Base-by-base conservation (phyloP, 1,139 yeast genomes). In the Chernovozyma sophiae-reginae region DNA sequence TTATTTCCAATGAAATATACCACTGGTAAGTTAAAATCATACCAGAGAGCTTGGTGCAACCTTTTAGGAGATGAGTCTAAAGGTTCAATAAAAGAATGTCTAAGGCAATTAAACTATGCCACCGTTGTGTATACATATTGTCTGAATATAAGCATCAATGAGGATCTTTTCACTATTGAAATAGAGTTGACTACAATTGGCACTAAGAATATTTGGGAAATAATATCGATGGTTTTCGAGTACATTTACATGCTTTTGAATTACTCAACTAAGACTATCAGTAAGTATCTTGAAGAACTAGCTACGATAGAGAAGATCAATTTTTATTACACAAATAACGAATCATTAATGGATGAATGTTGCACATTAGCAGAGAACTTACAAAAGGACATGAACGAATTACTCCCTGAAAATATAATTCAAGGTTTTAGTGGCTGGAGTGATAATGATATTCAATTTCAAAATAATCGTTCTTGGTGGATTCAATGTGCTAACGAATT, bases 31-130 rank as follows among this genome's bases (percentile, higher is more conserved):
- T 6, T 7, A 7, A 13, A 16, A 14, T 13, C 10, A 6, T 16
- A 7, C 11, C 29, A 26, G 19, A 56, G 56, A 13, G 55, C 69
- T 4, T 80, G 85, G 84, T 65, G 79, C 37, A 73, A 72, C 36
- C 35, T 81, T 0, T 55, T 81, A 31, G 90, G 90, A 1, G 82
- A 78, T 49, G 90, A 83, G 55, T 56, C 62, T 2, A 39, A 47
- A 2, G 71, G 70, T 0, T 74, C 86, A 0, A 56, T 68, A 26
- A 66, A 65, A 46, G 53, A 59, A 34, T 56, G 43, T 38, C 56
- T 72, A 16, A 37, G 43, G 14, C 32, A 36, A 29, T 35, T 38
- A 13, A 47, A 60, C 14, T 63, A 57, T 38, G 56, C 69, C 4
- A 54, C 61, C 1, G 52, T 57, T 1, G 52, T 75, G 2, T 48